A percentile compares a stretch with the other conserved stretches of the same genome.
Evolutionary conservation across 108 stramenopile genomes (phyloP).

Genomic region (Mayamaea pseudoterrestris): DNA sequence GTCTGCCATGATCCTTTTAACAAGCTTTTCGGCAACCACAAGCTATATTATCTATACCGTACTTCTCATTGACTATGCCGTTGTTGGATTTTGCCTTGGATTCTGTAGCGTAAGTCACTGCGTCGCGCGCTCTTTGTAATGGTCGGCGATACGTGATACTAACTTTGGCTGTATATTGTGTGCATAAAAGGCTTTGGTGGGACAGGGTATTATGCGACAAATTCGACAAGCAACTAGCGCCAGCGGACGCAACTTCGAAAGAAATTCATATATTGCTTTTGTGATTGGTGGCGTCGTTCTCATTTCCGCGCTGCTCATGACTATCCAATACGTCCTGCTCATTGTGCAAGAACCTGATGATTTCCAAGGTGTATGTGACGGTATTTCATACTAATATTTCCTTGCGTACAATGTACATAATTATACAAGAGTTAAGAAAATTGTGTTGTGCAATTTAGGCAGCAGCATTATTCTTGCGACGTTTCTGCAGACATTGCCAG

Average conservation of each 20-base stretch:
- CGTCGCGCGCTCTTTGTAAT: no score
- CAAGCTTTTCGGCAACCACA: slow-evolving; percentile 89
- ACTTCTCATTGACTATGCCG: slow-evolving; percentile 63
- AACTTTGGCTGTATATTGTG: no score
- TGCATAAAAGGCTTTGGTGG: slow-evolving; percentile 66
- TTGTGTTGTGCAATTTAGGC: not conserved
- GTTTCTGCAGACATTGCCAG: slow-evolving; percentile 62
- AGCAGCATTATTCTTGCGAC: no score
- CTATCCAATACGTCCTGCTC: no score
- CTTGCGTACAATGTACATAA: not conserved
- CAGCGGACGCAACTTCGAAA: slow-evolving; percentile 44
- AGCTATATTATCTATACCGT: slow-evolving; percentile 80
- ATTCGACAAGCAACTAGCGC: slow-evolving; percentile 15
- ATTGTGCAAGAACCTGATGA: no score
- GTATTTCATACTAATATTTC: no score
- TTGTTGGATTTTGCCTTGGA: slow-evolving; percentile 61
- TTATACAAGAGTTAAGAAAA: slow-evolving; percentile 2
- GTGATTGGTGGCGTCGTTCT: slow-evolving; percentile 81
- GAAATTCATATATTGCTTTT: slow-evolving; percentile 86
- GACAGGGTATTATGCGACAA: slow-evolving; percentile 50
- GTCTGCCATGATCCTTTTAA: slow-evolving; percentile 89
- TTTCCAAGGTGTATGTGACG: not conserved
- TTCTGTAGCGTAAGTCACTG: no score
- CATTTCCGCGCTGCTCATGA: slow-evolving; percentile 57
- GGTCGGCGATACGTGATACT: no score